Evolutionary conservation across 805 yeast species (phyloP), one percentile per base, ranked within the genome.

Genomic region (Helenozyma baotianmanensis): DNA sequence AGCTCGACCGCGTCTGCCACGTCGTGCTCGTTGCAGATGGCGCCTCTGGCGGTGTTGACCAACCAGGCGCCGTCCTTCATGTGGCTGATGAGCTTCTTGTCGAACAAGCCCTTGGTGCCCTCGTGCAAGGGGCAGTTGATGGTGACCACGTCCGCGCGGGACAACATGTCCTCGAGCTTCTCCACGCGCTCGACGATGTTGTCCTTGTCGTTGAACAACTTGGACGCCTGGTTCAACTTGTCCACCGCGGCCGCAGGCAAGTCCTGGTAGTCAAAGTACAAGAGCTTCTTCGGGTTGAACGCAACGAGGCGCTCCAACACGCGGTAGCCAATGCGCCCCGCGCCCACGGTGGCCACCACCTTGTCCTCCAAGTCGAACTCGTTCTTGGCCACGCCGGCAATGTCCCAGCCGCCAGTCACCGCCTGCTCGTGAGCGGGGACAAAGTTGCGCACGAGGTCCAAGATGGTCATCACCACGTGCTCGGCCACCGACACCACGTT

Each of bases 1-100:
- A 76, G 61, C 34, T 67, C 53, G 24, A 83, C 72, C 1, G 90
- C 90, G 10, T 69, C 88, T 0, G 86, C 88, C 42, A 83, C 82
- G 47, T 79, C 92, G 51, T 81, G 70, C 30, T 75, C 80, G 36
- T 71, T 78, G 54, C 82, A 72, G 47, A 83, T 83, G 26, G 89
- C 90, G 40, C 92, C 92, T 55, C 90, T 73, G 14, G 89, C 89
- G 31, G 89, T 82, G 68, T 82, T 80, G 34, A 82, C 84, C 36
- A 82, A 63, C 71, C 81, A 74, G 10, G 88, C 74, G 32, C 87
- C 88, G 45, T 71, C 72, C 60, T 81, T 82, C 76, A 82, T 78
- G 51, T 81, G 75, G 44, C 82, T 67, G 35, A 82, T 62, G 40
- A 78, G 58, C 14, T 79, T 71, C 56, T 76, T 77, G 73, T 83